Percentiles rank a stretch among this genome's conserved stretches.
Conservation (phyloP, 2,329 filamentous ascomycete genomes). For the Colletotrichum noveboracense region DNA sequence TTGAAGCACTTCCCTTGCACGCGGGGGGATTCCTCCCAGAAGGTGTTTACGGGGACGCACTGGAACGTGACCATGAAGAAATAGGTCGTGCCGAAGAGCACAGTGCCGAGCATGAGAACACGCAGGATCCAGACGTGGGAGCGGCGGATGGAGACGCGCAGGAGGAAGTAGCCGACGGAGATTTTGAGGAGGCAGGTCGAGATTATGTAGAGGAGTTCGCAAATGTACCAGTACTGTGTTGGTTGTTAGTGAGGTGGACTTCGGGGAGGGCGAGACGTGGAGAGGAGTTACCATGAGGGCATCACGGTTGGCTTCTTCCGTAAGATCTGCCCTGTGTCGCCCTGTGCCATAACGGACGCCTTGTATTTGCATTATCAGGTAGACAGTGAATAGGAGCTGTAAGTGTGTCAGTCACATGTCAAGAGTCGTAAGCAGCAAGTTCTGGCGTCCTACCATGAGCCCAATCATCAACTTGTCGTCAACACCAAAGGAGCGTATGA, state of each 20-base stretch:
- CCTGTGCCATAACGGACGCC: slow-evolving; percentile 33
- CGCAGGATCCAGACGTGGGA: slow-evolving; percentile 39
- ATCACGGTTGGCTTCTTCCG: slow-evolving; percentile 21
- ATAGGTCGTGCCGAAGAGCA: slow-evolving; percentile 41
- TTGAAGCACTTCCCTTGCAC: slow-evolving; percentile 35
- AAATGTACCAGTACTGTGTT: slow-evolving; percentile 42
- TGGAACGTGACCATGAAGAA: slow-evolving; percentile 47
- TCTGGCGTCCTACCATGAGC: slow-evolving; percentile 29
- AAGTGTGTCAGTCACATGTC: not conserved
- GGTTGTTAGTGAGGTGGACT: not conserved
- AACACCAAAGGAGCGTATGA: slow-evolving; percentile 34
- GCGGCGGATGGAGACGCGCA: slow-evolving; percentile 43
- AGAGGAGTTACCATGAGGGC: slow-evolving; percentile 33
- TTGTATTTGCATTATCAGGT: slow-evolving; percentile 26
- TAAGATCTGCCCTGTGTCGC: slow-evolving; percentile 25
- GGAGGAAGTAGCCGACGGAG: slow-evolving; percentile 47
- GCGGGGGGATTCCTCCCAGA: slow-evolving; percentile 38
- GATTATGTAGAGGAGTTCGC: slow-evolving; percentile 45
- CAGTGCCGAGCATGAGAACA: slow-evolving; percentile 36
- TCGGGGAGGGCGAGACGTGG: not conserved
- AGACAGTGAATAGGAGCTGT: slow-evolving; percentile 27
- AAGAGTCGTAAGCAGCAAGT: not conserved
- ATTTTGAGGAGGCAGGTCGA: slow-evolving; percentile 38
- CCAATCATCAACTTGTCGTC: slow-evolving; percentile 39
- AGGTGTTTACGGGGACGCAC: slow-evolving; percentile 41